A percentile compares a stretch with the other conserved stretches of the same genome.
Evolutionary conservation across 2,329 filamentous ascomycete genomes (phyloP).

Genomic region (Fusarium chlamydosporum): DNA sequence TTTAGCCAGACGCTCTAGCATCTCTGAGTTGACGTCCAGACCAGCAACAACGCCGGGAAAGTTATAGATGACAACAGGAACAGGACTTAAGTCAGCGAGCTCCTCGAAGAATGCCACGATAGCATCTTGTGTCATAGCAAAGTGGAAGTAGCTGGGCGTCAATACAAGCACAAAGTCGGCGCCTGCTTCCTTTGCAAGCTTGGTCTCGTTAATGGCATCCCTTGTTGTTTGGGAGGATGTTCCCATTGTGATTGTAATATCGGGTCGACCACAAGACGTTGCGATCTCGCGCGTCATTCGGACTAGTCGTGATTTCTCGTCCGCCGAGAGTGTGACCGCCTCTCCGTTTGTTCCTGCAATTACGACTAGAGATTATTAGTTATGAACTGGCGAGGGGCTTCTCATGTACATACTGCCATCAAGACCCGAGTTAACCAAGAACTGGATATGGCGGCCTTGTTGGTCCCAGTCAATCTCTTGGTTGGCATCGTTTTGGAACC

Average conservation of each 20-base stretch:
- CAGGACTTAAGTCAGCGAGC: slow-evolving; percentile 67
- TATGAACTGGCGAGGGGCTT: accelerated
- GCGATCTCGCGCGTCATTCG: slow-evolving; percentile 72
- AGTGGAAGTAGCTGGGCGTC: slow-evolving; percentile 79
- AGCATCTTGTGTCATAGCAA: slow-evolving; percentile 71
- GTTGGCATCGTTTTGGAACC: slow-evolving; percentile 62
- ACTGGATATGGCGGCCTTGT: slow-evolving; percentile 67
- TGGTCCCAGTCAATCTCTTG: slow-evolving; percentile 70
- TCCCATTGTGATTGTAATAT: slow-evolving; percentile 76
- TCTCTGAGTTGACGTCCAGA: slow-evolving; percentile 76
- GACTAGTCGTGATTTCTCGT: slow-evolving; percentile 74
- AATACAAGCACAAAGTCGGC: slow-evolving; percentile 78
- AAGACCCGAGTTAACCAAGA: slow-evolving; percentile 66
- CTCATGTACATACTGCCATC: slow-evolving; percentile 59
- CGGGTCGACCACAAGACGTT: slow-evolving; percentile 66
- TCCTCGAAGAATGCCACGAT: slow-evolving; percentile 75
- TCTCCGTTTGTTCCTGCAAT: slow-evolving; percentile 82
- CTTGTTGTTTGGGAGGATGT: slow-evolving; percentile 75
- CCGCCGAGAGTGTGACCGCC: slow-evolving; percentile 75
- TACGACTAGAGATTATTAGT: slow-evolving; percentile 62
- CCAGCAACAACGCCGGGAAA: slow-evolving; percentile 77
- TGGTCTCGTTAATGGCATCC: slow-evolving; percentile 75
- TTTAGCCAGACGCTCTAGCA: slow-evolving; percentile 69
- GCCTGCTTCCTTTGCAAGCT: slow-evolving; percentile 72
- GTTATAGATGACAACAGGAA: slow-evolving; percentile 80